These are phyloP conservation scores for Eucalyptus pumila DNA, from an alignment of 345 rosid genomes.

Conservation along the genomic window DNA sequence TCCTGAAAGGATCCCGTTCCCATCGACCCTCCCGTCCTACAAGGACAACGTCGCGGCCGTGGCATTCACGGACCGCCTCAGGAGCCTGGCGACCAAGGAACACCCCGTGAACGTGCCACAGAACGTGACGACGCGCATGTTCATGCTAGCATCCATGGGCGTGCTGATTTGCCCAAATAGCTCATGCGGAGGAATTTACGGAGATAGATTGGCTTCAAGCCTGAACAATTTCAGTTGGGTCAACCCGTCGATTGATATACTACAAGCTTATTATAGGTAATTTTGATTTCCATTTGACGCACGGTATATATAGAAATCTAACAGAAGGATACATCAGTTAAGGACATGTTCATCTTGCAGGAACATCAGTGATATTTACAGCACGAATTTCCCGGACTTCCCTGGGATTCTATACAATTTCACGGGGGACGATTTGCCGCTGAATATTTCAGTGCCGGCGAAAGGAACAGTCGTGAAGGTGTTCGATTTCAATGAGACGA, in stretches of 20 bases:
- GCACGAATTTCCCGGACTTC: neutral
- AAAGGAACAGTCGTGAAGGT: constrained; percentile 3
- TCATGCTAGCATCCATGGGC: neutral
- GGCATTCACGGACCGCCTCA: neutral
- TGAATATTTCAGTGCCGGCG: neutral
- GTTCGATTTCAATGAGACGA: neutral
- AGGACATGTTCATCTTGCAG: neutral
- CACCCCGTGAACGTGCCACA: neutral
- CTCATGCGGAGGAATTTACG: neutral
- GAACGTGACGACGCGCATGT: neutral
- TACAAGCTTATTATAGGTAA: constrained; percentile 4
- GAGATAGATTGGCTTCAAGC: neutral
- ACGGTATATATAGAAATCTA: neutral
- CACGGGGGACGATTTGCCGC: neutral
- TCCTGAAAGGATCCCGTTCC: neutral
- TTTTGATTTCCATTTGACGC: neutral
- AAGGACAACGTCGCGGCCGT: neutral
- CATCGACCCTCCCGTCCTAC: neutral
- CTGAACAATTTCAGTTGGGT: neutral
- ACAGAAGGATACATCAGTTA: neutral
- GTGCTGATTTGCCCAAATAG: neutral
- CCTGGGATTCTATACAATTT: neutral
- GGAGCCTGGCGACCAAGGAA: neutral
- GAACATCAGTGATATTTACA: neutral
- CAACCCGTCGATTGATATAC: neutral